These are phyloP conservation scores for Talaromyces liani DNA, from an alignment of 495 filamentous ascomycete genomes.

Conservation along the genomic window DNA sequence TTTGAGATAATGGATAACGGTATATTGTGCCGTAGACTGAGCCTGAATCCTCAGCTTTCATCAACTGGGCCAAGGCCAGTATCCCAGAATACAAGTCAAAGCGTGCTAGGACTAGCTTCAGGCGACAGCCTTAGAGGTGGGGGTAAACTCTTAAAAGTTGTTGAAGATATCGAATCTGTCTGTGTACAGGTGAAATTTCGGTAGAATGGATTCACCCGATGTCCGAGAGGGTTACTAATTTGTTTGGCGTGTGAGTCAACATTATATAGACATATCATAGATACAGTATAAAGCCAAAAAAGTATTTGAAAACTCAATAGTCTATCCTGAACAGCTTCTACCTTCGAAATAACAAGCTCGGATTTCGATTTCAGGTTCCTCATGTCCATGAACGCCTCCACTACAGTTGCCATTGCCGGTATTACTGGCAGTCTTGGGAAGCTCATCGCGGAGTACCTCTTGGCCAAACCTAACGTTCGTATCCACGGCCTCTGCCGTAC, in stretches of 20 bases:
- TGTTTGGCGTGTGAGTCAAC: background rate
- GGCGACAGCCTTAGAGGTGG: background rate
- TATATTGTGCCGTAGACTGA: too few species aligned
- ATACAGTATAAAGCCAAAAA: background rate
- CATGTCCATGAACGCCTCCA: background rate
- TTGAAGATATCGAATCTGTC: background rate
- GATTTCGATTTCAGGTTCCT: background rate
- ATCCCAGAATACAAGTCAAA: background rate
- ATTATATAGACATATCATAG: background rate
- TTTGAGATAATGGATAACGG: too few species aligned
- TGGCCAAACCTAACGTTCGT: conserved; percentile 15
- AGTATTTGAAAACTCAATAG: background rate
- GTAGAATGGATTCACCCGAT: background rate
- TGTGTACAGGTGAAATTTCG: background rate
- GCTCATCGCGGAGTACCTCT: conserved; percentile 15
- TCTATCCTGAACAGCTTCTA: background rate
- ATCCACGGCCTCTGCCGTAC: conserved; percentile 24
- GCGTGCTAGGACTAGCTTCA: background rate
- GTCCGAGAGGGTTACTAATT: background rate
- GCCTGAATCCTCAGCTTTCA: too few species aligned
- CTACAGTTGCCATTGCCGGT: conserved; percentile 19
- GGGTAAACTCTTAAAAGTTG: background rate
- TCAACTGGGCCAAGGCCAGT: too few species aligned
- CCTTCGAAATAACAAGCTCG: background rate
- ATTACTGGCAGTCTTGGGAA: conserved; percentile 25